Evolutionary conservation across 257 asterid genomes (phyloP).

Genomic region (Asclepias syriaca): DNA sequence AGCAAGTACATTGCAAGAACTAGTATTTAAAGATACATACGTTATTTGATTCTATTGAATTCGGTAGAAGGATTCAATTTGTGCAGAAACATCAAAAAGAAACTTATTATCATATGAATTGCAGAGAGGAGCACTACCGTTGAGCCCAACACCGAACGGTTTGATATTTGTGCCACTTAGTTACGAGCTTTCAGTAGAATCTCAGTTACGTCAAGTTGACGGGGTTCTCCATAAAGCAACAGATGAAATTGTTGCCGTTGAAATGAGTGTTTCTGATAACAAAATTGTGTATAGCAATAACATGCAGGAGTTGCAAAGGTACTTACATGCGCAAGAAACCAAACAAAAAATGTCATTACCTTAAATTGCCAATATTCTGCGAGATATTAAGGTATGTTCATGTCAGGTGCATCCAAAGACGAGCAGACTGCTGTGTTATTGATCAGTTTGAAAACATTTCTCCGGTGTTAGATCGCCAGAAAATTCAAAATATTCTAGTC

Average conservation of each 20-base stretch:
- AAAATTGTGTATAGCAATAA: slow-evolving; percentile 52
- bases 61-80: neutral
- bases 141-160: slow-evolving; percentile 67
- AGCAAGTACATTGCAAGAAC: slow-evolving; percentile 1
- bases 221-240: slow-evolving; percentile 93
- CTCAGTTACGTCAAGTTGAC: slow-evolving; percentile 77
- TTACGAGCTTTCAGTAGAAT: slow-evolving; percentile 55
- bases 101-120: slow-evolving; percentile 17
- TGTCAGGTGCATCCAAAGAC: slow-evolving; percentile 53
- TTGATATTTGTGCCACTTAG: slow-evolving; percentile 76
- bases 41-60: neutral
- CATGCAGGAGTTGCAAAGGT: slow-evolving; percentile 75
- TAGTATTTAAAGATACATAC: too few species aligned
- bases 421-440: slow-evolving; percentile 52
- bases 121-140: slow-evolving; percentile 98
- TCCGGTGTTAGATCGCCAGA: slow-evolving; percentile 79
- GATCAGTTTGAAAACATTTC: slow-evolving; percentile 75
- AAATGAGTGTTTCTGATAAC: slow-evolving; percentile 57
- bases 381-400: slow-evolving; percentile 14
- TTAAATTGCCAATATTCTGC: neutral
- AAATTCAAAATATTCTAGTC: slow-evolving; percentile 70
- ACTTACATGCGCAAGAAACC: too few species aligned
- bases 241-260: slow-evolving; percentile 79
- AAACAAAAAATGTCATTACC: too few species aligned
- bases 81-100: neutral